Evolutionary conservation across 164 flowering plant genomes (phyloP), one percentile per base, ranked within the genome.

Genomic region (Annona squamosa): DNA sequence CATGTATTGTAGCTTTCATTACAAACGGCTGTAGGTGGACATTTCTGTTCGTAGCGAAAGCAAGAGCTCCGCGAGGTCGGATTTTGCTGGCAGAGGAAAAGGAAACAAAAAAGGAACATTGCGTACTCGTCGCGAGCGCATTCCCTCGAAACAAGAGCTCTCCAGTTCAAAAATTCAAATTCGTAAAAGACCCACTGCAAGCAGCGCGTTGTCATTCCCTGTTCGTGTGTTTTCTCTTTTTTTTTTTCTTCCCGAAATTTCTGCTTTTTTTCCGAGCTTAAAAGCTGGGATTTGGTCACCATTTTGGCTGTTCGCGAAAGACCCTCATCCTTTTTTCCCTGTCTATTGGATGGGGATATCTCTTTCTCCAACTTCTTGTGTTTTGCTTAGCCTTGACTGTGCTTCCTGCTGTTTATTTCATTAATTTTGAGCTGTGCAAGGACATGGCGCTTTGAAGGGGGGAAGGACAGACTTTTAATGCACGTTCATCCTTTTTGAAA

Each of bases 131-230:
- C 67, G 61, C 59, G 18, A 10, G 7, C 65, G 42, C 46, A 13
- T 4, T 5, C 71, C 71, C 76, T 68, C 76, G 76, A 59, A 59
- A 45, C 16, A 4, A 52, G 66, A 59, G 71, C 67, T 68, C 4
- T 26, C 45, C 64, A 43, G 7, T 72, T 45, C 52, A 62, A 62
- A 63, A 69, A n/a, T 41, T 16, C 70, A 67, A 63, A 61, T 57
- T 17, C 68, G 37, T 26, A 44, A 9, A 42, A 65, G 18, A 17
- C 65, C 52, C 56, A 42, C 69, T 52, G 41, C 69, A 18, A 65
- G 70, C 42, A 47, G 44, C 63, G 37, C n/a, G 46, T 65, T 16
- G 19, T 37, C 67, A 56, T 43, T 17, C 17, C 26, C 43, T 26
- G 26, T 6, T 42, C 13, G 68, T 66, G 12, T 17, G 13, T 64